Evolutionary conservation across 2,329 filamentous ascomycete species (phyloP).

Genomic region (Aspergillus tanneri): DNA sequence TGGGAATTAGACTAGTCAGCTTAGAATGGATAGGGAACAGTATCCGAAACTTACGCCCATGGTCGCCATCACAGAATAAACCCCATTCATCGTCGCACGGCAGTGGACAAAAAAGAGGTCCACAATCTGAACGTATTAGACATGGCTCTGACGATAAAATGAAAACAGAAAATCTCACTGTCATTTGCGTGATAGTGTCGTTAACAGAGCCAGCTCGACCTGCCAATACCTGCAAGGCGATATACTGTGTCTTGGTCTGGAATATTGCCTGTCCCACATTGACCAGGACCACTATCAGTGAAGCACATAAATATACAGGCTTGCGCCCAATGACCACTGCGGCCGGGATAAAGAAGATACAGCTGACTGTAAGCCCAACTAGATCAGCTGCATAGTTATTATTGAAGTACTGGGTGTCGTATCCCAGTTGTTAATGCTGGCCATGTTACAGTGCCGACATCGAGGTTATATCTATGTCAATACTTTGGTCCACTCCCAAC

Average conservation of each 20-base stretch:
- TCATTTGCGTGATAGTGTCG: slow-evolving; percentile 16
- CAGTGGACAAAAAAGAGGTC: slow-evolving; percentile 19
- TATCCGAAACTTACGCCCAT: neutral
- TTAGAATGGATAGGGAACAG: neutral
- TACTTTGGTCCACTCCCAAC: too few relatives aligned
- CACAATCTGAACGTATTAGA: slow-evolving; percentile 4
- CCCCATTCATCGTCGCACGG: slow-evolving; percentile 9
- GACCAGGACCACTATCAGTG: slow-evolving; percentile 1
- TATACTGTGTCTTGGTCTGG: slow-evolving; percentile 5
- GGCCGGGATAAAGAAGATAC: slow-evolving; percentile 15
- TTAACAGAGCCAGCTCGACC: slow-evolving; percentile 12
- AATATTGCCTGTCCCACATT: slow-evolving; percentile 7
- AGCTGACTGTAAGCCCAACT: slow-evolving; percentile 12
- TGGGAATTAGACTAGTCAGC: slow-evolving; percentile 11
- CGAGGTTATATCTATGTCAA: slow-evolving; percentile 2
- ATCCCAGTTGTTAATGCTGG: slow-evolving; percentile 9
- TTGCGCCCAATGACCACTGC: slow-evolving; percentile 15
- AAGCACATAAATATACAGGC: slow-evolving; percentile 9
- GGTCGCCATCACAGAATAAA: slow-evolving; percentile 9
- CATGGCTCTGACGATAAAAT: neutral
- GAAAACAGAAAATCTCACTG: slow-evolving; percentile 1
- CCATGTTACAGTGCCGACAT: slow-evolving; percentile 14
- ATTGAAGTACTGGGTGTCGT: slow-evolving; percentile 11
- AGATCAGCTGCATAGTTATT: slow-evolving; percentile 9
- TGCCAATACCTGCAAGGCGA: slow-evolving; percentile 5